Evolutionary conservation across 2,329 filamentous ascomycete genomes (phyloP).

Genomic region (Biscogniauxia marginata): DNA sequence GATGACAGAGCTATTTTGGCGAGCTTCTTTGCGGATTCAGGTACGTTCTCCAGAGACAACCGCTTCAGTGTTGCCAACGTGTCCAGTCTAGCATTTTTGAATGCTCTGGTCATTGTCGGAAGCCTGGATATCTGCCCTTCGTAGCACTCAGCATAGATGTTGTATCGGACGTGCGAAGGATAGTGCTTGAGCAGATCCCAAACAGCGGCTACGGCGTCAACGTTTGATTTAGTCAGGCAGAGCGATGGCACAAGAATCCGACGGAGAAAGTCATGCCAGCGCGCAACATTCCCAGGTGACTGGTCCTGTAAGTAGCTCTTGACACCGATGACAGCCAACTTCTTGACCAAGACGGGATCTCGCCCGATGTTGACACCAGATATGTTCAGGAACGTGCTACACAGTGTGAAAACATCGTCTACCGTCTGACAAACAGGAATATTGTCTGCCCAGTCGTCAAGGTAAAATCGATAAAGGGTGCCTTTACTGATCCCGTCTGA

Average conservation of each 20-base stretch:
- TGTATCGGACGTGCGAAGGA: slow-evolving; percentile 73
- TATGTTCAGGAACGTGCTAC: slow-evolving; percentile 78
- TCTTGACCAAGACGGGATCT: slow-evolving; percentile 74
- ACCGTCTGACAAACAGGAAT: slow-evolving; percentile 86
- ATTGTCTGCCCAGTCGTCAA: slow-evolving; percentile 95
- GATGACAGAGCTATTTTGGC: slow-evolving; percentile 91
- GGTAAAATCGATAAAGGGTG: slow-evolving; percentile 88
- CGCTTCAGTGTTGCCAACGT: slow-evolving; percentile 86
- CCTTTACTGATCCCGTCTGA: slow-evolving; percentile 78
- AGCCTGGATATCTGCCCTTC: slow-evolving; percentile 73
- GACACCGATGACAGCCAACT: slow-evolving; percentile 80
- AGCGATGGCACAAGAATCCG: slow-evolving; percentile 84
- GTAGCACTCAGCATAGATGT: slow-evolving; percentile 93
- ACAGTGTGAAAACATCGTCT: slow-evolving; percentile 87
- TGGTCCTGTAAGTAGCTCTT: slow-evolving; percentile 69
- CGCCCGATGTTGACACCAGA: slow-evolving; percentile 88
- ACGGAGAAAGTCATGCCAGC: slow-evolving; percentile 84
- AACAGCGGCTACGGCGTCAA: slow-evolving; percentile 79
- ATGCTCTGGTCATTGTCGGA: slow-evolving; percentile 75
- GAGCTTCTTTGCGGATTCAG: slow-evolving; percentile 80
- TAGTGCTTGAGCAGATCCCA: slow-evolving; percentile 81
- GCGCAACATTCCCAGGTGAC: slow-evolving; percentile 66
- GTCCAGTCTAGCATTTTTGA: slow-evolving; percentile 72
- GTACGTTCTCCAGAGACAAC: slow-evolving; percentile 82
- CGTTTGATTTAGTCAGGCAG: slow-evolving; percentile 81